Evolutionary conservation across 2,329 filamentous ascomycete genomes (phyloP).

Genomic region (Cyphellophora europaea): DNA sequence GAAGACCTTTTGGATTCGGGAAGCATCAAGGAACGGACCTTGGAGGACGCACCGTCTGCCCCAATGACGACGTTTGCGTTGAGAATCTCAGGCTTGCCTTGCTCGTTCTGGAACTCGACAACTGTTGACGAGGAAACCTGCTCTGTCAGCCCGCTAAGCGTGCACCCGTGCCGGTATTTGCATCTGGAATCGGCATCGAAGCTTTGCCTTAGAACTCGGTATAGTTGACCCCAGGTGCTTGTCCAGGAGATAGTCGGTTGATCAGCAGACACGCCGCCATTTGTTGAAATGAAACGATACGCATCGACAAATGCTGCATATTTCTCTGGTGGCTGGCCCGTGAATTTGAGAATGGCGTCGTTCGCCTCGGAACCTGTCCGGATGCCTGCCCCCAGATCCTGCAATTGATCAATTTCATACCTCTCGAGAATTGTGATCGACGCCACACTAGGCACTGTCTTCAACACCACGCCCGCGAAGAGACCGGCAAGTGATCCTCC

Average conservation of each 20-base stretch:
- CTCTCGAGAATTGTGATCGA: conserved; percentile 12
- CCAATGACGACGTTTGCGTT: conserved; percentile 9
- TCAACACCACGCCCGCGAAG: conserved; percentile 9
- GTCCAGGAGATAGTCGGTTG: conserved; percentile 1
- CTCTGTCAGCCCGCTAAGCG: conserved; percentile 1
- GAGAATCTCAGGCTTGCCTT: conserved; percentile 1
- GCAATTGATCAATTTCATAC: conserved; percentile 5
- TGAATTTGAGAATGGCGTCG: conserved; percentile 8
- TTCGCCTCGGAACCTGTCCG: conserved; percentile 10
- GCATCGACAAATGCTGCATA: conserved; percentile 3
- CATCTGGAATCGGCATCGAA: conserved; percentile 7
- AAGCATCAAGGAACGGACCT: conserved; percentile 6
- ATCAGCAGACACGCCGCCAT: conserved; percentile 1
- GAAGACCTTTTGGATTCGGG: conserved; percentile 8
- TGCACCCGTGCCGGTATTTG: conserved; percentile 11
- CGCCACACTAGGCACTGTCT: conserved; percentile 7
- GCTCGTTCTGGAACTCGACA: conserved; percentile 1
- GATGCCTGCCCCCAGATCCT: conserved; percentile 15
- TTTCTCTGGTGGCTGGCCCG: conserved; percentile 3
- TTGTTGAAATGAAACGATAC: background rate
- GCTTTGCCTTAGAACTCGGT: conserved; percentile 10
- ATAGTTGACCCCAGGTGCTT: conserved; percentile 11
- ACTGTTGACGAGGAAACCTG: conserved; percentile 5
- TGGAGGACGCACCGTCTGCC: conserved; percentile 13
- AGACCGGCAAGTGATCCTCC: conserved; percentile 15